Percentiles rank a stretch among this genome's conserved stretches.
Conservation (phyloP, 73 alveolate genomes). For the Uronychia setigera region DNA sequence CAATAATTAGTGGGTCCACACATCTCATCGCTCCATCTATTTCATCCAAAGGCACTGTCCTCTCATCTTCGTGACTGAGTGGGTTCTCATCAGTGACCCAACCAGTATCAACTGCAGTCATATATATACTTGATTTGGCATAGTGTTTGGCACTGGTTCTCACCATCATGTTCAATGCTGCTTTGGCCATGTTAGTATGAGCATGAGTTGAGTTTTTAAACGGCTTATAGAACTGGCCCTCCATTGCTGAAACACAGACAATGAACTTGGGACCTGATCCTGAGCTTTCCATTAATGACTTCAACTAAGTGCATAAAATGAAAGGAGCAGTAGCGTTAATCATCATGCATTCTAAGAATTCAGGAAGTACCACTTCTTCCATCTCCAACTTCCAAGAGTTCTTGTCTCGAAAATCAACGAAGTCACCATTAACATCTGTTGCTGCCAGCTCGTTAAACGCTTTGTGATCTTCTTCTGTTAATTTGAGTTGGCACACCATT, state of each 20-base stretch:
- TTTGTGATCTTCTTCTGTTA: constrained; percentile 9
- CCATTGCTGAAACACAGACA: constrained; percentile 92
- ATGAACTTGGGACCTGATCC: constrained; percentile 74
- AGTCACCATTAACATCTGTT: constrained; percentile 27
- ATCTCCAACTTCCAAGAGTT: constrained; percentile 81
- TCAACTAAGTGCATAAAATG: constrained; percentile 81
- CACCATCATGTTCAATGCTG: constrained; percentile 96
- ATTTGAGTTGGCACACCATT: constrained; percentile 26
- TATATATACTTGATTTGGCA: constrained; percentile 69
- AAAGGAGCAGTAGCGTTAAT: constrained; percentile 95
- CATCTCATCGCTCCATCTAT: constrained; percentile 76
- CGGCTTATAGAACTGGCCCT: constrained; percentile 89
- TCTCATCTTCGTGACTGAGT: constrained; percentile 31
- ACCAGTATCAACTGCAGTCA: constrained; percentile 96
- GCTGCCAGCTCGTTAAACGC: constrained; percentile 3
- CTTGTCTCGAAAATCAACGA: constrained; percentile 35
- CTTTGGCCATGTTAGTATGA: constrained; percentile 98
- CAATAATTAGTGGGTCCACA: constrained; percentile 50
- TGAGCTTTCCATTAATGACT: constrained; percentile 70
- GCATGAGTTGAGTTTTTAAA: constrained; percentile 92
- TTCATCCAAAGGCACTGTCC: constrained; percentile 69
- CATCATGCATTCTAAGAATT: constrained; percentile 76
- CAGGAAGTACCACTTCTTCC: constrained; percentile 76
- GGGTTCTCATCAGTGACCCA: constrained; percentile 94
- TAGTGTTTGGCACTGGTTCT: constrained; percentile 86